These are phyloP conservation scores for Ceraceosorus guamensis DNA, from an alignment of 1,284 basidiomycete species.

Conservation along the genomic window DNA sequence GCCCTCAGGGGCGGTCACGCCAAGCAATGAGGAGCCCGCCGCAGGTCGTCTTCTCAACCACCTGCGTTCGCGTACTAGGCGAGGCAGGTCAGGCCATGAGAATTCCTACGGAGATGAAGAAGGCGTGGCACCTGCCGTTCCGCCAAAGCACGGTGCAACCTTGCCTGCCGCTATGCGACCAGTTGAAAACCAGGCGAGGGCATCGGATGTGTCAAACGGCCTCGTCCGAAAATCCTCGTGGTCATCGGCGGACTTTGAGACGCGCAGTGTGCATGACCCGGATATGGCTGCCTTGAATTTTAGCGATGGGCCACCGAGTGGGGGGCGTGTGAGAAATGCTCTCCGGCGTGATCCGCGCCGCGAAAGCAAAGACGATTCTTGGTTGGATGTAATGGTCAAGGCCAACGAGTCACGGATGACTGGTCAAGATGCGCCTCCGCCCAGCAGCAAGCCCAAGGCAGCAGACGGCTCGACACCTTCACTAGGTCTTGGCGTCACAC, in stretches of 20 bases:
- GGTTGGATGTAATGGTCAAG: conserved; percentile 33
- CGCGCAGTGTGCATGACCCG: conserved; percentile 19
- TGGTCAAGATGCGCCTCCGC: conserved; percentile 26
- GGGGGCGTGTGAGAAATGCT: background rate
- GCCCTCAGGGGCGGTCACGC: too few species aligned
- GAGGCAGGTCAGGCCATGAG: too few species aligned
- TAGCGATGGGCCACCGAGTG: background rate
- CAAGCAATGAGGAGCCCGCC: background rate
- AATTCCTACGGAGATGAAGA: too few species aligned
- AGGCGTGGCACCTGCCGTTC: too few species aligned
- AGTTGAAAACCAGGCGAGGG: too few species aligned
- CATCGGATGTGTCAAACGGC: too few species aligned
- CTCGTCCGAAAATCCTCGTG: too few species aligned
- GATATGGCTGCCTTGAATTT: conserved; percentile 9
- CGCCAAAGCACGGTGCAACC: too few species aligned
- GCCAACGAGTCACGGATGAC: conserved; percentile 18
- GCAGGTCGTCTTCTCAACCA: background rate
- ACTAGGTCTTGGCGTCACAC: too few species aligned
- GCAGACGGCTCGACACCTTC: too few species aligned
- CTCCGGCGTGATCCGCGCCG: conserved; percentile 9
- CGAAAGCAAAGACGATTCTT: conserved; percentile 21
- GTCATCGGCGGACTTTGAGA: conserved; percentile 33
- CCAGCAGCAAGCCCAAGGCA: too few species aligned
- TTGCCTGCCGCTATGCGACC: too few species aligned
- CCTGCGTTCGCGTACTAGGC: background rate